Evolutionary conservation across 108 stramenopile species (phyloP).

Genomic region (Nitzschia palea): DNA sequence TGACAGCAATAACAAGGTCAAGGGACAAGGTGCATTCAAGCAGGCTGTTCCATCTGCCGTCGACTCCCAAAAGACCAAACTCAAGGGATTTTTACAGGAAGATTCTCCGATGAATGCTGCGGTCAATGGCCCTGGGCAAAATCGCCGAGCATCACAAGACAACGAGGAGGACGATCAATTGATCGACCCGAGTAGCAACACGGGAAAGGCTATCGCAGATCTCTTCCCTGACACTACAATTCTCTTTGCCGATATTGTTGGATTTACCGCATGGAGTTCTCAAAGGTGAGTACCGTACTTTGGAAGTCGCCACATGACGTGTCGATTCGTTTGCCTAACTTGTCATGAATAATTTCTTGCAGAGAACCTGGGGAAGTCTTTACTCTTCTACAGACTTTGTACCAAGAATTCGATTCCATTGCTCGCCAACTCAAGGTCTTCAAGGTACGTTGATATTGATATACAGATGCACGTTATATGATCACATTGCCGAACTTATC

Average conservation of each 20-base stretch:
- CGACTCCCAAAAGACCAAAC: slow-evolving; percentile 2
- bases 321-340: not conserved
- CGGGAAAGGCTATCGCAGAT: slow-evolving; percentile 14
- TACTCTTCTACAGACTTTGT: slow-evolving; percentile 13
- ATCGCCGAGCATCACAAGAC: too few relatives aligned
- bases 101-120: not conserved
- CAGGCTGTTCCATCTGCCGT: slow-evolving; percentile 13
- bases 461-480: too few relatives aligned
- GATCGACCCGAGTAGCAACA: not conserved
- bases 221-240: slow-evolving; percentile 16
- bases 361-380: slow-evolving; percentile 21
- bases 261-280: slow-evolving; percentile 15
- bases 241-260: slow-evolving; percentile 20
- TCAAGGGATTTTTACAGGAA: slow-evolving; percentile 12
- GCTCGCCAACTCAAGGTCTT: slow-evolving; percentile 12
- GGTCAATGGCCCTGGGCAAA: not conserved
- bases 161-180: not conserved
- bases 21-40: slow-evolving; percentile 9
- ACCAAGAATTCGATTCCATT: slow-evolving; percentile 8
- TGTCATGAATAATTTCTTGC: not conserved
- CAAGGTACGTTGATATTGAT: too few relatives aligned
- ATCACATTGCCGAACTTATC: too few relatives aligned
- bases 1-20: not conserved
- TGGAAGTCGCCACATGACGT: not conserved
- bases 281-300: slow-evolving; percentile 8